phyloP scores from a whole-genome alignment of 2,329 filamentous ascomycete species.

The Colletotrichum sp. region DNA sequence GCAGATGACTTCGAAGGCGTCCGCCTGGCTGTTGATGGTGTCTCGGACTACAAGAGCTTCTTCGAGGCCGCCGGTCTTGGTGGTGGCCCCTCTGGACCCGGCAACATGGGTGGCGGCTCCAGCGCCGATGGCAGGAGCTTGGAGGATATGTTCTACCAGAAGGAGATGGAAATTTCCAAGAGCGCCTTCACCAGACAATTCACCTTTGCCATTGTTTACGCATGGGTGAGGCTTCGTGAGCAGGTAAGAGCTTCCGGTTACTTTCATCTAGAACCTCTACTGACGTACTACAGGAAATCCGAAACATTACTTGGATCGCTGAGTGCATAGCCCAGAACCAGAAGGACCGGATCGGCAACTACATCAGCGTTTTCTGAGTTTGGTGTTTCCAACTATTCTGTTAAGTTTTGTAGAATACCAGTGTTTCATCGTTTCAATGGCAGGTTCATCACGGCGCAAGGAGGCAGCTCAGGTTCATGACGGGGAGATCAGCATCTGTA shows the following conservation, averaged over 20 bases:
- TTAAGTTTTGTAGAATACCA: slow-evolving; percentile 48
- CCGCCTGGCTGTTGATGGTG: slow-evolving; percentile 88
- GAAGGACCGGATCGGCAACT: slow-evolving; percentile 98
- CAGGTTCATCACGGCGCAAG: slow-evolving; percentile 39
- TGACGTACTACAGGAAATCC: slow-evolving; percentile 77
- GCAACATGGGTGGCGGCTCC: slow-evolving; percentile 85
- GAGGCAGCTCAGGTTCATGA: slow-evolving; percentile 22
- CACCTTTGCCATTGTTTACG: slow-evolving; percentile 92
- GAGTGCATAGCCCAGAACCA: slow-evolving; percentile 99
- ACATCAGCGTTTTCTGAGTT: slow-evolving; percentile 90
- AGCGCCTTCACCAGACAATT: slow-evolving; percentile 95
- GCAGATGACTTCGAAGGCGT: slow-evolving; percentile 97
- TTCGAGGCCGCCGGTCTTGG: slow-evolving; percentile 89
- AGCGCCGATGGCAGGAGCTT: slow-evolving; percentile 85
- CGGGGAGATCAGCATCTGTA: slow-evolving; percentile 24
- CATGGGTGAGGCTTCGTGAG: slow-evolving; percentile 96
- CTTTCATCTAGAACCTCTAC: slow-evolving; percentile 33
- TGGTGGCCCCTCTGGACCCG: slow-evolving; percentile 72
- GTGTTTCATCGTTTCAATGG: slow-evolving; percentile 19
- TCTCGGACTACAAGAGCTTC: slow-evolving; percentile 92
- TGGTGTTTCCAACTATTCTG: slow-evolving; percentile 27
- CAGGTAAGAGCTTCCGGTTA: slow-evolving; percentile 69
- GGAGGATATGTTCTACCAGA: slow-evolving; percentile 98
- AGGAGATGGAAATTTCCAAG: slow-evolving; percentile 99
- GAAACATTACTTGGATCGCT: slow-evolving; percentile 99